phyloP scores from a whole-genome alignment of 2,329 filamentous ascomycete species.

The Fusarium secorum region DNA sequence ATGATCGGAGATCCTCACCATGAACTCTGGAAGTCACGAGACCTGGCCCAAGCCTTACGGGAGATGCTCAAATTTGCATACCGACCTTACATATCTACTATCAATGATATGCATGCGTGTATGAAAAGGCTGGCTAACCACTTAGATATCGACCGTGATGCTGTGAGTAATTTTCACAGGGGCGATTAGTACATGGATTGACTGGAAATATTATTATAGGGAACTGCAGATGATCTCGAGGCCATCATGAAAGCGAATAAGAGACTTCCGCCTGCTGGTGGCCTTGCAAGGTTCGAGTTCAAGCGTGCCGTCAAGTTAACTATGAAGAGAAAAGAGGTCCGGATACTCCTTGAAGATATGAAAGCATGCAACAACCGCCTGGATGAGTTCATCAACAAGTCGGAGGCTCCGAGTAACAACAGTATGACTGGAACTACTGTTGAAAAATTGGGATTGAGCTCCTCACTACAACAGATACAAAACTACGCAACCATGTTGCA shows the following conservation, averaged over 20 bases:
- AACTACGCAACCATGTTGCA: not conserved
- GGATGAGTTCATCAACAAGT: not conserved
- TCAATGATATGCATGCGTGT: not conserved
- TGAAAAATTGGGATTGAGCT: not conserved
- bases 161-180: not conserved
- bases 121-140: not conserved
- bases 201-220: fast-evolving
- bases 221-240: not conserved
- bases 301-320: not conserved
- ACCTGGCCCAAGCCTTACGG: not conserved
- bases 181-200: fast-evolving
- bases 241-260: not conserved
- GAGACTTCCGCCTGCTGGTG: fast-evolving
- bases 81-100: not conserved
- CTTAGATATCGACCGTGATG: not conserved
- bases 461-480: not conserved
- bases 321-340: not conserved
- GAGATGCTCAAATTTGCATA: not conserved
- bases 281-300: not conserved
- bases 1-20: not conserved
- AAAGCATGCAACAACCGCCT: not conserved
- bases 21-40: not conserved
- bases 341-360: not conserved
- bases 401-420: fast-evolving
- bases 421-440: not conserved